Evolutionary conservation across 495 filamentous ascomycete species (phyloP).

Genomic region (Mycothermus thermophilus): DNA sequence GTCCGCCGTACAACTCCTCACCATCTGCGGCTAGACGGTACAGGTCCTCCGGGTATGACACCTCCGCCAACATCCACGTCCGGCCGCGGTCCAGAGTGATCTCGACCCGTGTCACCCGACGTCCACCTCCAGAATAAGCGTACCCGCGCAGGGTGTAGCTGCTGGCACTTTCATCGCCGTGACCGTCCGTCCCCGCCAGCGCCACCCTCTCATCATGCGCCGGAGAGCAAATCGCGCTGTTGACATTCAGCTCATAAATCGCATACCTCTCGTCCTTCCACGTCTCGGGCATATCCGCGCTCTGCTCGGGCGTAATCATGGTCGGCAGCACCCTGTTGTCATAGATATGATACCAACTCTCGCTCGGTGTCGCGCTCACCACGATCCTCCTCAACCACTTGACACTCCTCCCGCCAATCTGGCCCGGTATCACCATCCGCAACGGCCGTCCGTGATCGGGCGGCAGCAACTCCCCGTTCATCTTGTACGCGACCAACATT

Average conservation of each 20-base stretch:
- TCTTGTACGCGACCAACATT: conserved; percentile 81
- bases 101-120: conserved; percentile 71
- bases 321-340: conserved; percentile 89
- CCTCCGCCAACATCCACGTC: conserved; percentile 67
- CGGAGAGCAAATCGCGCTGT: conserved; percentile 72
- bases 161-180: too few relatives aligned
- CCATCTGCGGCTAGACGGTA: conserved; percentile 56
- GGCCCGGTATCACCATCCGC: conserved; percentile 74
- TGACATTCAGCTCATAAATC: conserved; percentile 86
- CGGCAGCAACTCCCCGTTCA: conserved; percentile 76
- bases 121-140: conserved; percentile 83
- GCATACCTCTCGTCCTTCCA: conserved; percentile 91
- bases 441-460: conserved; percentile 86
- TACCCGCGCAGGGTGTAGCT: conserved; percentile 65
- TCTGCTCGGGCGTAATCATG: conserved; percentile 71
- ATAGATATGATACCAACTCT: conserved; percentile 95
- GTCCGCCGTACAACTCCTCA: conserved; percentile 59
- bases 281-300: conserved; percentile 57
- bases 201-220: conserved; percentile 61
- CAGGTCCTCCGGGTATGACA: conserved; percentile 76
- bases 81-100: conserved; percentile 74
- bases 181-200: conserved; percentile 30
- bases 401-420: conserved; percentile 88
- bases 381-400: conserved; percentile 89
- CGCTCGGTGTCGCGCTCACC: conserved; percentile 63